phyloP scores from a whole-genome alignment of 371 early-diverging fungal species.

The Saksenaea vasiformis region DNA sequence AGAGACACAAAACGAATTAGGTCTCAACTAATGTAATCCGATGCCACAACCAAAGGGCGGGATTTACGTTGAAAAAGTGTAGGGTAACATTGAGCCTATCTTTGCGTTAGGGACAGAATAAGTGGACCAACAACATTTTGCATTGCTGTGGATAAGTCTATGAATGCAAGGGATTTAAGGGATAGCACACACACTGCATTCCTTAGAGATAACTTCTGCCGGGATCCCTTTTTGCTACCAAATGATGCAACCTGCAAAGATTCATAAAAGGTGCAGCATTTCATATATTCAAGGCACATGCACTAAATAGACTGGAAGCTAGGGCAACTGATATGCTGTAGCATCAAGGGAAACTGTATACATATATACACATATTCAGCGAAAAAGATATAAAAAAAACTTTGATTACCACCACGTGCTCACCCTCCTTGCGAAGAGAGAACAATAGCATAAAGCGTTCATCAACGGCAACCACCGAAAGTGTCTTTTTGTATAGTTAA shows the following conservation, averaged over 20 bases:
- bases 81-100: slow-evolving; percentile 4
- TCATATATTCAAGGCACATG: slow-evolving; percentile 5
- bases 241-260: slow-evolving; percentile 5
- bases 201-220: slow-evolving; percentile 1
- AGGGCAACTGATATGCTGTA: background rate
- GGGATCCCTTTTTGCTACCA: background rate
- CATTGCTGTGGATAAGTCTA: background rate
- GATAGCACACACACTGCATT: slow-evolving; percentile 2
- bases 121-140: slow-evolving; percentile 1
- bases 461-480: slow-evolving; percentile 1
- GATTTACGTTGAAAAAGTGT: background rate
- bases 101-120: slow-evolving; percentile 1
- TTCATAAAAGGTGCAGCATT: slow-evolving; percentile 6
- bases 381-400: background rate
- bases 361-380: background rate
- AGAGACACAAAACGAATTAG: slow-evolving; percentile 3
- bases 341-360: background rate
- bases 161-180: slow-evolving; percentile 5
- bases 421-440: background rate
- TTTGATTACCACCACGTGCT: slow-evolving; percentile 3
- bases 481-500: background rate
- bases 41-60: background rate
- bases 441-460: slow-evolving; percentile 3
- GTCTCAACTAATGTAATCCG: background rate
- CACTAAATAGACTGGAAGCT: background rate